Evolutionary conservation across 257 asterid species (phyloP), one percentile per base, ranked within the genome.

Genomic region (Jaltomata sinuosa): DNA sequence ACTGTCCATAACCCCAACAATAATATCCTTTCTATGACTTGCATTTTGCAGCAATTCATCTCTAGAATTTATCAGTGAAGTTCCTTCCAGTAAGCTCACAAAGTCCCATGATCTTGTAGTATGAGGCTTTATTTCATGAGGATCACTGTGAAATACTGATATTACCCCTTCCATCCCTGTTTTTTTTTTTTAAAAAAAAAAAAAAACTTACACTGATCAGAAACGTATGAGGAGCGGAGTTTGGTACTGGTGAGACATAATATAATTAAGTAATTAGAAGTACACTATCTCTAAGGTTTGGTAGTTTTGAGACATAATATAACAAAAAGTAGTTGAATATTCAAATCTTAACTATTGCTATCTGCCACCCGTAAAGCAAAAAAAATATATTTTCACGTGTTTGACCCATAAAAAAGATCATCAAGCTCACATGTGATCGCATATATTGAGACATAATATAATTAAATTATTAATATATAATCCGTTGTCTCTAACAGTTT

Each of bases 71-170:
- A 19, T 38, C 15, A 80, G 64, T 21, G 64, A 80, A 40, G 83
- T 67, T 6, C 86, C 90, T 87, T 91, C 91, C 1, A 91, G 84
- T 29, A 86, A 83, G 72, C 71, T 84, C 1, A 87, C 67, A 83
- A 90, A 91, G 84, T 90, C 92, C 94, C 93, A 87, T 4, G 93
- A 90, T 87, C 94, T 87, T 1, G 92, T 91, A 0, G 94, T 91
- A 84, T 91, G 94, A 19, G 84, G 90, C 59, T 83, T 53, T 22
- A 83, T 82, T 21, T 81, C 61, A n/a, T 49, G 82, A 0, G 90
- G 90, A 65, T 87, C 82, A 84, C 93, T 90, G 5, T 74, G 87
- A 81, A 88, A 90, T 40, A 91, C 92, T 19, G 93, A 91, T 1
- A 86, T 49, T 68, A 91, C 91, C 16, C 89, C 94, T 0, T 85